These are phyloP conservation scores for Nicotiana tomentosiformis DNA, from an alignment of 257 asterid species.

Conservation along the genomic window DNA sequence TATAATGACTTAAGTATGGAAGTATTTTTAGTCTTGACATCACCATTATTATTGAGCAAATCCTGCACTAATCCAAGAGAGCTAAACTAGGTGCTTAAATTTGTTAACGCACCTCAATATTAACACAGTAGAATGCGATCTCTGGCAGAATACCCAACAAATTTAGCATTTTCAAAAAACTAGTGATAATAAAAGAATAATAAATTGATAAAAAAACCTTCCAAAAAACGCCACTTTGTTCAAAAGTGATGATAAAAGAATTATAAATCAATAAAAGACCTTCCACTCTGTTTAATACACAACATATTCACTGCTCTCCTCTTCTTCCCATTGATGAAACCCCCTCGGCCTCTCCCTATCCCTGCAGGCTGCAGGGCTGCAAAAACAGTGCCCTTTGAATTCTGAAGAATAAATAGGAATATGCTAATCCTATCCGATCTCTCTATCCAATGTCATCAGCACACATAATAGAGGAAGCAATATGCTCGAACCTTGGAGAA, in stretches of 20 bases:
- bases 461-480: slow-evolving; percentile 2
- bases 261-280: neutral
- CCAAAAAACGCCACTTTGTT: neutral
- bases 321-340: neutral
- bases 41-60: neutral
- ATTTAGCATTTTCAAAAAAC: neutral
- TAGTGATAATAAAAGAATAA: neutral
- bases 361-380: neutral
- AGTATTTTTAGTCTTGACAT: too few relatives aligned
- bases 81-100: slow-evolving; percentile 6
- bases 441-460: neutral
- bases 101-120: neutral
- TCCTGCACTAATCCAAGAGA: neutral
- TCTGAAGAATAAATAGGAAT: neutral
- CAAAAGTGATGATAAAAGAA: neutral
- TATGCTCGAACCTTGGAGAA: neutral
- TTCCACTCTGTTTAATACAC: neutral
- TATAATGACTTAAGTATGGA: too few relatives aligned
- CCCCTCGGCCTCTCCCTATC: neutral
- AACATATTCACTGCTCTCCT: neutral
- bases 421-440: neutral
- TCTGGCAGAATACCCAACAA: neutral
- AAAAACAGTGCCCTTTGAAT: slow-evolving; percentile 2
- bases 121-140: neutral
- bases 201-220: neutral